Conservation (phyloP, 2,329 filamentous ascomycete genomes). For the Epichloe hybrida region DNA sequence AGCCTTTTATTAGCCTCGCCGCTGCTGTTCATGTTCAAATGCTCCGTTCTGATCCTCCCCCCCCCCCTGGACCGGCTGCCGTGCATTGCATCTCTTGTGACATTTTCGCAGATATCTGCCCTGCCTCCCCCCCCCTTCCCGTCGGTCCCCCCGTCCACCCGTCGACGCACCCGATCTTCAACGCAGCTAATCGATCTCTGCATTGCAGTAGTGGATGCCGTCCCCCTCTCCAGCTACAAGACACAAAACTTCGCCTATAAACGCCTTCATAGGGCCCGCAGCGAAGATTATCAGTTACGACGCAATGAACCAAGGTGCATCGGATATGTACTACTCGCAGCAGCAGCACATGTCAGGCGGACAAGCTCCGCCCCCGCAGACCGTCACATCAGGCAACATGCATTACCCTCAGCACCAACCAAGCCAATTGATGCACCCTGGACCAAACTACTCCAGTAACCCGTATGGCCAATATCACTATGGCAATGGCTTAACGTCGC, state of each 20-base stretch:
- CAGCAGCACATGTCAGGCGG: slow-evolving; percentile 70
- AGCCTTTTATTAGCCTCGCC: background rate
- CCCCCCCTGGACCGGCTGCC: no score
- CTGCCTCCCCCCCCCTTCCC: background rate
- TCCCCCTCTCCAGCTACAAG: background rate
- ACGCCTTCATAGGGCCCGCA: no score
- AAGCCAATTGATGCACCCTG: slow-evolving; percentile 62
- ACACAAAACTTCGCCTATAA: background rate
- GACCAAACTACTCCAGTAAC: slow-evolving; percentile 53
- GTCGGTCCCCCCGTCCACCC: background rate
- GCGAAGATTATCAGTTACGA: no score
- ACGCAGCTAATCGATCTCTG: background rate
- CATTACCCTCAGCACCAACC: slow-evolving; percentile 62
- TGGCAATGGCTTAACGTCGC: slow-evolving; percentile 64
- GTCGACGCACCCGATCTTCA: no score
- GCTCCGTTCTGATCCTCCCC: no score
- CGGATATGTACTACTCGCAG: slow-evolving; percentile 75
- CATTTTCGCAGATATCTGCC: no score
- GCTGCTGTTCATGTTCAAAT: no score
- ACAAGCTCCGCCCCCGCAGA: slow-evolving; percentile 61
- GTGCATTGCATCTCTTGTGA: no score
- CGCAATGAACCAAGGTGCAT: slow-evolving; percentile 46
- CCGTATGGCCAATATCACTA: slow-evolving; percentile 62
- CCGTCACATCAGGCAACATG: slow-evolving; percentile 56
- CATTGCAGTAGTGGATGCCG: slow-evolving; percentile 44